phyloP scores from a whole-genome alignment of 768 basidiomycete genomes.

The Hypholoma fasciculare region DNA sequence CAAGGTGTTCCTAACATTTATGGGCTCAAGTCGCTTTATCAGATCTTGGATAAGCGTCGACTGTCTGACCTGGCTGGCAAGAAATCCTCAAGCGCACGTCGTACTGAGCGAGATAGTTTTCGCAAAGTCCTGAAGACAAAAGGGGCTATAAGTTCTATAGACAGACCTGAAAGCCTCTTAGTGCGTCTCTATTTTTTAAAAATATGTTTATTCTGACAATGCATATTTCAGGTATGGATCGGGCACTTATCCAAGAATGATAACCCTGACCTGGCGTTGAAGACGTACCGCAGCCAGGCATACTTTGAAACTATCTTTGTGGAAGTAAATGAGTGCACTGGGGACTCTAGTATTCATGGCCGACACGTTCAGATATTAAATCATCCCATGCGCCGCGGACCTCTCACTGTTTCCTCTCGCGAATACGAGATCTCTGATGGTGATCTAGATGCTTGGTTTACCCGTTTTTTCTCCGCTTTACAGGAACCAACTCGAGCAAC shows the following conservation, averaged over 20 bases:
- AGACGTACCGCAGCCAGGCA: neutral
- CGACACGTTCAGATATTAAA: too few species aligned
- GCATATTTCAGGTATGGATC: slow-evolving; percentile 2
- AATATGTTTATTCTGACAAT: neutral
- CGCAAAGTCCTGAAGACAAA: neutral
- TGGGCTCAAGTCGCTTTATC: neutral
- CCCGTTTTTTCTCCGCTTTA: too few species aligned
- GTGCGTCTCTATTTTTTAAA: neutral
- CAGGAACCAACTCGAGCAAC: too few species aligned
- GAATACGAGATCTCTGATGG: too few species aligned
- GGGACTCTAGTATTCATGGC: too few species aligned
- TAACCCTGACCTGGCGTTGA: neutral
- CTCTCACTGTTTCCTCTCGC: too few species aligned
- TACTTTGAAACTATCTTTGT: too few species aligned
- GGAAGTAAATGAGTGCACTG: too few species aligned
- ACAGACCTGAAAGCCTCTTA: neutral
- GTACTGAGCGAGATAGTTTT: neutral
- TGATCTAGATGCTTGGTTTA: too few species aligned
- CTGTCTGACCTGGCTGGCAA: neutral
- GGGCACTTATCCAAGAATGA: neutral
- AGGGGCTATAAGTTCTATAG: neutral
- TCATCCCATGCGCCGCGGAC: too few species aligned
- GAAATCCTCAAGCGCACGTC: too few species aligned
- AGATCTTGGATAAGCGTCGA: neutral
- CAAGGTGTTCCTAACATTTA: neutral